These are phyloP conservation scores for Otatea glauca DNA, from an alignment of 176 grass and related monocot species.

Conservation along the genomic window DNA sequence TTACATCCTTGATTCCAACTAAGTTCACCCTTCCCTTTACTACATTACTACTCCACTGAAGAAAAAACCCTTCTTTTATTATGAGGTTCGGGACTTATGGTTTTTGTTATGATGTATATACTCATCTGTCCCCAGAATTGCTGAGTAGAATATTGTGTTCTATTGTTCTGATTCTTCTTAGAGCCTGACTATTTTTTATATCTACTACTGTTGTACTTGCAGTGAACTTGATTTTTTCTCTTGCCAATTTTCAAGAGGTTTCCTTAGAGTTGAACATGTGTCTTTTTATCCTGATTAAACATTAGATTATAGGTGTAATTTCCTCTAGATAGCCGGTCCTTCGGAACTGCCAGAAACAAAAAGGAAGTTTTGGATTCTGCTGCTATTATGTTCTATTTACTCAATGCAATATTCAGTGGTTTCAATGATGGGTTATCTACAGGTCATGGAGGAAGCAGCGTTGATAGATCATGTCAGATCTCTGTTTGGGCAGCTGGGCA, in stretches of 20 bases:
- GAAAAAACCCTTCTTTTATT: not conserved
- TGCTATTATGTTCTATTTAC: not conserved
- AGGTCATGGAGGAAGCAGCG: constrained; percentile 55
- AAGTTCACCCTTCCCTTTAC: not conserved
- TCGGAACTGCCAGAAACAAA: not conserved
- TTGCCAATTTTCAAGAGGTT: not conserved
- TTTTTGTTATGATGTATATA: not conserved
- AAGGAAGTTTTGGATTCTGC: not conserved
- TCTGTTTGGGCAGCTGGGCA: constrained; percentile 30
- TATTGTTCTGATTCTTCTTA: not conserved
- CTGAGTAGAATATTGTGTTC: not conserved
- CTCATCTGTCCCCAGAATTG: not conserved
- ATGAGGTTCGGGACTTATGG: not conserved
- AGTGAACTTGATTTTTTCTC: not conserved
- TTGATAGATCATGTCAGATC: constrained; percentile 49
- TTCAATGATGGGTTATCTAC: constrained; percentile 21
- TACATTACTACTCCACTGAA: not conserved
- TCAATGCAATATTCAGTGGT: constrained; percentile 14
- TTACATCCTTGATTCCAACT: not conserved
- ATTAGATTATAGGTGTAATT: not conserved
- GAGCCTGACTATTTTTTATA: not conserved
- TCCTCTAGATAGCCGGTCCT: not conserved
- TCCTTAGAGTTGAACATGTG: not conserved
- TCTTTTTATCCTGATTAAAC: not conserved
- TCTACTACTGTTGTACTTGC: not conserved